These are phyloP conservation scores for Taiozyma sp. DNA, from an alignment of 1,139 yeast species.

Conservation along the genomic window DNA sequence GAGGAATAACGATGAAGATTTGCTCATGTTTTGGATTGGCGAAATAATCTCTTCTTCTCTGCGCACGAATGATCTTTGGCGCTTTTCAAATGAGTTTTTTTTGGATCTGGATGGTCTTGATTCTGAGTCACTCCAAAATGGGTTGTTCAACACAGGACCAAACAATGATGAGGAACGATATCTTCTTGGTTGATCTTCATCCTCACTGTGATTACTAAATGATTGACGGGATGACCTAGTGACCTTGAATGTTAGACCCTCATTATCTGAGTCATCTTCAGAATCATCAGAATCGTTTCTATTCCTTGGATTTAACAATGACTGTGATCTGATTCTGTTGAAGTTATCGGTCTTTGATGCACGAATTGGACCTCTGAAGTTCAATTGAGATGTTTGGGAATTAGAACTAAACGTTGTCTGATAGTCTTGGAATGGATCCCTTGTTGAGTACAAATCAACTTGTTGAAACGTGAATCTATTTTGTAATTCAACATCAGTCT, in stretches of 20 bases:
- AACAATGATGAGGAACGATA: conserved; percentile 23
- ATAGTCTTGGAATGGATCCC: conserved; percentile 22
- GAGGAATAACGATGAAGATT: conserved; percentile 1
- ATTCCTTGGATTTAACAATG: conserved; percentile 12
- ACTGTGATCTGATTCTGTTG: conserved; percentile 19
- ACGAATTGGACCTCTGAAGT: conserved; percentile 15
- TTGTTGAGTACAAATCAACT: conserved; percentile 16
- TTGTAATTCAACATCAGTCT: conserved; percentile 22
- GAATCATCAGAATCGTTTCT: conserved; percentile 6
- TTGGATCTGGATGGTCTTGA: neutral
- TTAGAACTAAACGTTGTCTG: conserved; percentile 18
- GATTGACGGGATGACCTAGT: conserved; percentile 3
- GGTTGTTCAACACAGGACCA: conserved; percentile 19
- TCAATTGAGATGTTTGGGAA: conserved; percentile 9
- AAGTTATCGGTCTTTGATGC: conserved; percentile 11
- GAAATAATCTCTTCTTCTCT: conserved; percentile 11
- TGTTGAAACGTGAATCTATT: conserved; percentile 6
- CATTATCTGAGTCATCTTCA: conserved; percentile 20
- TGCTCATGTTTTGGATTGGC: conserved; percentile 6
- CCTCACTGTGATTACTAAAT: neutral
- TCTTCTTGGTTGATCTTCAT: conserved; percentile 14
- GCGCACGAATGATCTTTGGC: conserved; percentile 7
- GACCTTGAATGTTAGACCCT: conserved; percentile 23
- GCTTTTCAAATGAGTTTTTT: conserved; percentile 11
- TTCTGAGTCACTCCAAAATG: conserved; percentile 14